phyloP scores from a whole-genome alignment of 2,329 filamentous ascomycete species.

The Colletotrichum neosansevieriae region DNA sequence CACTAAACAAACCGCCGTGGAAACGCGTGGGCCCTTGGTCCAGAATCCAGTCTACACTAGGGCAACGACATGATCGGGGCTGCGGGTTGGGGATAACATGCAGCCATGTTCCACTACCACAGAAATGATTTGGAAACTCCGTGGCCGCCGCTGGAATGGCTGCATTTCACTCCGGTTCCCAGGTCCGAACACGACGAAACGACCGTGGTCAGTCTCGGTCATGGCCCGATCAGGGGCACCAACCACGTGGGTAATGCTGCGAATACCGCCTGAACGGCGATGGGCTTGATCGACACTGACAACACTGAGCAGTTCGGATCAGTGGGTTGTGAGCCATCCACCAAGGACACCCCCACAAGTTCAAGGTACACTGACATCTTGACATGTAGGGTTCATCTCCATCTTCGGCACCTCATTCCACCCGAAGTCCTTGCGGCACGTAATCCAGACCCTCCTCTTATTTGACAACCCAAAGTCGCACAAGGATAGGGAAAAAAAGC shows the following conservation, averaged over 20 bases:
- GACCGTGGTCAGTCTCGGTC: neutral
- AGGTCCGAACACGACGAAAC: too few species aligned
- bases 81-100: neutral
- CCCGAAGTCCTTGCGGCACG: neutral
- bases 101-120: neutral
- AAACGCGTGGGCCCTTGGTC: neutral
- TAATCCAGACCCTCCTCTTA: too few species aligned
- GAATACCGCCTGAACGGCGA: neutral
- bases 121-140: neutral
- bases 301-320: constrained; percentile 1
- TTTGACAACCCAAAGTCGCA: too few species aligned
- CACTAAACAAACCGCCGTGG: neutral
- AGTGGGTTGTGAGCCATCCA: constrained; percentile 5
- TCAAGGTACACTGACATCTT: neutral
- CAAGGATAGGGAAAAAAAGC: neutral
- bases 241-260: neutral
- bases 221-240: fast-evolving
- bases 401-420: neutral
- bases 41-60: neutral
- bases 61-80: neutral
- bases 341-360: neutral
- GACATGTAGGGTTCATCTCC: neutral
- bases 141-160: too few species aligned
- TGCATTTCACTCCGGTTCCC: too few species aligned
- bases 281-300: neutral